Base-by-base conservation (phyloP, 148 eudicot genomes). In the Fagopyrum homotropicum region DNA sequence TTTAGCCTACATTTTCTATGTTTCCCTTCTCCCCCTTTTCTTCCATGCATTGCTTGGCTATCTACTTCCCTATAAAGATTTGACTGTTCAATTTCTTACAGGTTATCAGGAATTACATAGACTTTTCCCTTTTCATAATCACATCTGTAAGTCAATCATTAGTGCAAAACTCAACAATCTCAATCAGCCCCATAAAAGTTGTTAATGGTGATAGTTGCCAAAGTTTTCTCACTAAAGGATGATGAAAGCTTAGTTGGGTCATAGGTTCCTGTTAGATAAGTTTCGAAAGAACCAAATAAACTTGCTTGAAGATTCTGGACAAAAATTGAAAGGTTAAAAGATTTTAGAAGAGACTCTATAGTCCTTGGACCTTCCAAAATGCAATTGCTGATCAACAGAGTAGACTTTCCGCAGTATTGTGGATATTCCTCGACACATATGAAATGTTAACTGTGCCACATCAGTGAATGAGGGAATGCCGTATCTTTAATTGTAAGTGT, bases 71-170 rank as follows among this genome's bases (percentile, higher is more conserved):
- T 57, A 17, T 57, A 57, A 57, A 57, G 16, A 17, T n/a, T 17
- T 57, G 7, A 5, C 29, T 6, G 17, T 57, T 17, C 22, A 1
- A 14, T 14, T 52, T 57, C 19, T 17, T 15, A 57, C 70, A 64
- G 7, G n/a, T 64, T 45, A 35, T 35, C 16, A 16, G n/a, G 15
- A 64, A 35, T 1, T 40, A 4, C n/a, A 45, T 5, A 64, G 11
- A 30, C 7, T 40, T 64, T 64, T 35, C 70, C 70, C 70, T 35
- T 64, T 64, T 12, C 70, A 64, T 64, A 17, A 64, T 64, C 70
- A 30, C 2, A 1, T 40, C 45, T 64, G 7, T 64, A 40, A 30
- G 29, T 64, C 70, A 64, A 64, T 35, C n/a, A 64, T 64, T 16
- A 30, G 12, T 35, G 45, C 45, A 35, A 64, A 9, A 64, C 22